Percentiles rank a stretch among this genome's conserved stretches.
phyloP scores from a whole-genome alignment of 768 basidiomycete species.

The Tulasnella sp. region DNA sequence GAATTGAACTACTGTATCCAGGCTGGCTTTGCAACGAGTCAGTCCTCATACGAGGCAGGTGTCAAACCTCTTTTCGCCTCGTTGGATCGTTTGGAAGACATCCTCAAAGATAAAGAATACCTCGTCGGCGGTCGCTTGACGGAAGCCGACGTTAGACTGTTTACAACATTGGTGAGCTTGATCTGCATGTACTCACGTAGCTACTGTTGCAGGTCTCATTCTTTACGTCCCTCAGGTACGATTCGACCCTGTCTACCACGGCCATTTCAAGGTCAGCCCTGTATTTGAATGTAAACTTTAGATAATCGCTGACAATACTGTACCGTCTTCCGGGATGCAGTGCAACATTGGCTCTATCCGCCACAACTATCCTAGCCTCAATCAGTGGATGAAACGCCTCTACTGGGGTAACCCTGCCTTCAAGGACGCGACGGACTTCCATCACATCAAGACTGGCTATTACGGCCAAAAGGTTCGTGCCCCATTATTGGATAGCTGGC shows the following conservation, averaged over 20 bases:
- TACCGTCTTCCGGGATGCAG: background rate
- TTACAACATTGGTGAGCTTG: slow-evolving; percentile 77
- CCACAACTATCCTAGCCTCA: slow-evolving; percentile 77
- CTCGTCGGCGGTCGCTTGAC: slow-evolving; percentile 80
- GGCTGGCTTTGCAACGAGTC: slow-evolving; percentile 78
- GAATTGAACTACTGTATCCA: background rate
- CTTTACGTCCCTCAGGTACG: slow-evolving; percentile 52
- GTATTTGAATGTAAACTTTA: background rate
- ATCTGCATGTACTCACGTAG: background rate
- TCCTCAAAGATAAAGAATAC: slow-evolving; percentile 74
- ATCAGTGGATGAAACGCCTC: slow-evolving; percentile 81
- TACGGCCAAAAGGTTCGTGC: slow-evolving; percentile 38
- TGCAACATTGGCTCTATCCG: slow-evolving; percentile 86
- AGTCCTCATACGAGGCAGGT: slow-evolving; percentile 74
- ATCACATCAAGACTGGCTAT: slow-evolving; percentile 78
- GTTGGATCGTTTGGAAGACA: slow-evolving; percentile 75
- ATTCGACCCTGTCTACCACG: slow-evolving; percentile 85
- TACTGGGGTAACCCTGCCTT: slow-evolving; percentile 93
- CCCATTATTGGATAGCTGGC: background rate
- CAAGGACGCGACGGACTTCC: slow-evolving; percentile 80
- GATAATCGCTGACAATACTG: background rate
- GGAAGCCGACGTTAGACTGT: slow-evolving; percentile 81
- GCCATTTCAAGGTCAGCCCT: slow-evolving; percentile 68
- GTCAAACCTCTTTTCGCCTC: slow-evolving; percentile 71
- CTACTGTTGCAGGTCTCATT: background rate